phyloP scores from a whole-genome alignment of 768 basidiomycete species.

The Holtermanniella nyarrowii region DNA sequence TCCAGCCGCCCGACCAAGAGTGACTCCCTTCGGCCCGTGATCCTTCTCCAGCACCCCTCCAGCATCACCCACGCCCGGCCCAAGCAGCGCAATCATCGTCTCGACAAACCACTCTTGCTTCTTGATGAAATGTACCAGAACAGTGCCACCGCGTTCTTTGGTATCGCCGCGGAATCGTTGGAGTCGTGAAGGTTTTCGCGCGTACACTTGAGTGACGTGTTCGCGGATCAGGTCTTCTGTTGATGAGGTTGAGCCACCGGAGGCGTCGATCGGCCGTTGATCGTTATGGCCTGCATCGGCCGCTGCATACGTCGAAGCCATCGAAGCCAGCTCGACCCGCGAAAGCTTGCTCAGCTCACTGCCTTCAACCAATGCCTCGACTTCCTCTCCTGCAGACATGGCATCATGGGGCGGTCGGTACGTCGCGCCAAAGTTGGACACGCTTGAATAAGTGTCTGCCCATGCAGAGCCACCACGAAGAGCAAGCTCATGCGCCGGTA shows the following conservation, averaged over 20 bases:
- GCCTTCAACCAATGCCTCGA: conserved; percentile 90
- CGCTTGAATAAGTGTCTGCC: conserved; percentile 61
- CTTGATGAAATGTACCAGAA: conserved; percentile 96
- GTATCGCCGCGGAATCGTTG: conserved; percentile 43
- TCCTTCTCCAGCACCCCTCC: background rate
- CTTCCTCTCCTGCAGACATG: conserved; percentile 57
- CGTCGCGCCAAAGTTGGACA: conserved; percentile 68
- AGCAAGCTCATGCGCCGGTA: conserved; percentile 31
- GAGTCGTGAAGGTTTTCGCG: conserved; percentile 22
- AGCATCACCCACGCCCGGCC: conserved; percentile 24
- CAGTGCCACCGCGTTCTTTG: conserved; percentile 65
- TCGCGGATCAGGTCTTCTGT: conserved; percentile 8
- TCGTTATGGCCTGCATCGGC: background rate
- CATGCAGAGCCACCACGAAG: conserved; percentile 33
- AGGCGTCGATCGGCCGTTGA: conserved; percentile 12
- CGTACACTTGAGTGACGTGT: conserved; percentile 18
- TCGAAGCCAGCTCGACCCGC: background rate
- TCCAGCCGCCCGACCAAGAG: background rate
- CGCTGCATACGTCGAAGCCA: background rate
- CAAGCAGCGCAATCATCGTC: conserved; percentile 76
- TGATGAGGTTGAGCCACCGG: conserved; percentile 20
- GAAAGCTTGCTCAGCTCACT: conserved; percentile 65
- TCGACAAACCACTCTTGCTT: conserved; percentile 93
- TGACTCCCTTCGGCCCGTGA: background rate
- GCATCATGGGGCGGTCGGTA: conserved; percentile 62